Conservation (phyloP, 2,329 filamentous ascomycete species). For the Diaporthe amygdali region DNA sequence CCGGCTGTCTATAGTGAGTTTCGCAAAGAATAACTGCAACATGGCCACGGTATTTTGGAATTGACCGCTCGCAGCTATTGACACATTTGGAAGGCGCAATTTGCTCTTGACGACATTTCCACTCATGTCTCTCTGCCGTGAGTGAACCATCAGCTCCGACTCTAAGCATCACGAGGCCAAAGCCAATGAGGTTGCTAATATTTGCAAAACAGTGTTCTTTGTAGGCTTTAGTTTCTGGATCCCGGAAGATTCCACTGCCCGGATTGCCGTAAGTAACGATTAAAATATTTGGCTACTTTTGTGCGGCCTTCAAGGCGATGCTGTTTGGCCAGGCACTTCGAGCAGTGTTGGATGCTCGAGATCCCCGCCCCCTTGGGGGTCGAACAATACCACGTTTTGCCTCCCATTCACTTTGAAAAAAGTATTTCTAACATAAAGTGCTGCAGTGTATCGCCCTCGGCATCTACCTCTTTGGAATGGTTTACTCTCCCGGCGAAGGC, state of each 20-base stretch:
- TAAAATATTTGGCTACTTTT: background rate
- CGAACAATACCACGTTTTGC: background rate
- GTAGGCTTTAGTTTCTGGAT: constrained; percentile 54
- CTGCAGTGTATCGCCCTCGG: constrained; percentile 47
- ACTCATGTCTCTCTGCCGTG: constrained; percentile 58
- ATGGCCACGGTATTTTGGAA: background rate
- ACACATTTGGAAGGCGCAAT: constrained; percentile 70
- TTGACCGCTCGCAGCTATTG: constrained; percentile 50
- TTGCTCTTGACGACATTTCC: constrained; percentile 69
- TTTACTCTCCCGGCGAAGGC: constrained; percentile 66
- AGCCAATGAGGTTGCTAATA: background rate
- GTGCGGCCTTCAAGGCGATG: too few relatives aligned
- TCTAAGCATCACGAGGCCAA: background rate
- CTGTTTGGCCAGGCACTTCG: background rate
- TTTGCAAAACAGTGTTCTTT: constrained; percentile 40
- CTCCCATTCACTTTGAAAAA: background rate
- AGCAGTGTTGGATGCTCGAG: background rate
- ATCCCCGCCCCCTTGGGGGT: background rate
- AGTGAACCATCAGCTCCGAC: background rate
- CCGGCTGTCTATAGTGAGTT: constrained; percentile 60
- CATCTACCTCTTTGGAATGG: constrained; percentile 55
- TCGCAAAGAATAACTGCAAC: too few relatives aligned
- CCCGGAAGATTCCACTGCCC: constrained; percentile 40
- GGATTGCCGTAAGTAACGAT: constrained; percentile 35
- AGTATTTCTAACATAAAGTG: background rate